phyloP scores from a whole-genome alignment of 2,329 filamentous ascomycete species.

The Periconia sp. region DNA sequence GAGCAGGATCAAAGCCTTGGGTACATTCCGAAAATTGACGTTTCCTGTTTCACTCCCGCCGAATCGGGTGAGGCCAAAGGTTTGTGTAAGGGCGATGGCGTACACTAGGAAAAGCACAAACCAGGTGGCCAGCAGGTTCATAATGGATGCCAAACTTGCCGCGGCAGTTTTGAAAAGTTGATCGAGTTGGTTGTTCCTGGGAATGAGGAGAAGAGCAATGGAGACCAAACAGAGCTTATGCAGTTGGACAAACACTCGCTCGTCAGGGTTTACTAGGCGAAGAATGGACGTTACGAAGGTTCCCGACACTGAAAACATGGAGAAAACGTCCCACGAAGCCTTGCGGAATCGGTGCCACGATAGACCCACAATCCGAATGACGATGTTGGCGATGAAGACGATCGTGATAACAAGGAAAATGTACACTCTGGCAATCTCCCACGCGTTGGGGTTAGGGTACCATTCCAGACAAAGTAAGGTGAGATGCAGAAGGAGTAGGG shows the following conservation, averaged over 20 bases:
- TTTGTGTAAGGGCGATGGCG: slow-evolving; percentile 93
- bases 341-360: slow-evolving; percentile 89
- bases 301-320: slow-evolving; percentile 75
- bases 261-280: slow-evolving; percentile 61
- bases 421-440: slow-evolving; percentile 70
- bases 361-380: slow-evolving; percentile 81
- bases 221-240: slow-evolving; percentile 95
- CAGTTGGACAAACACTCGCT: slow-evolving; percentile 70
- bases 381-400: slow-evolving; percentile 79
- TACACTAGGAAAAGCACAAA: slow-evolving; percentile 95
- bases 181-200: slow-evolving; percentile 93
- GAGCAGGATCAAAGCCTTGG: slow-evolving; percentile 88
- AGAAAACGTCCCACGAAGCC: slow-evolving; percentile 95
- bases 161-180: slow-evolving; percentile 99
- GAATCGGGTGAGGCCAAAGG: slow-evolving; percentile 92
- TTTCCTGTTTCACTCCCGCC: slow-evolving; percentile 71
- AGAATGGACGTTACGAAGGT: slow-evolving; percentile 82
- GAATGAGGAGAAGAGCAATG: slow-evolving; percentile 86
- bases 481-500: slow-evolving; percentile 78
- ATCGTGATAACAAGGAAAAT: slow-evolving; percentile 81
- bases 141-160: slow-evolving; percentile 85
- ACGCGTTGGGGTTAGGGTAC: slow-evolving; percentile 71
- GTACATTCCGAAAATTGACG: slow-evolving; percentile 89
- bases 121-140: slow-evolving; percentile 93
- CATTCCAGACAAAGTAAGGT: slow-evolving; percentile 83